Evolutionary conservation across 805 yeast genomes (phyloP).

Genomic region (Wickerhamiella azyma): DNA sequence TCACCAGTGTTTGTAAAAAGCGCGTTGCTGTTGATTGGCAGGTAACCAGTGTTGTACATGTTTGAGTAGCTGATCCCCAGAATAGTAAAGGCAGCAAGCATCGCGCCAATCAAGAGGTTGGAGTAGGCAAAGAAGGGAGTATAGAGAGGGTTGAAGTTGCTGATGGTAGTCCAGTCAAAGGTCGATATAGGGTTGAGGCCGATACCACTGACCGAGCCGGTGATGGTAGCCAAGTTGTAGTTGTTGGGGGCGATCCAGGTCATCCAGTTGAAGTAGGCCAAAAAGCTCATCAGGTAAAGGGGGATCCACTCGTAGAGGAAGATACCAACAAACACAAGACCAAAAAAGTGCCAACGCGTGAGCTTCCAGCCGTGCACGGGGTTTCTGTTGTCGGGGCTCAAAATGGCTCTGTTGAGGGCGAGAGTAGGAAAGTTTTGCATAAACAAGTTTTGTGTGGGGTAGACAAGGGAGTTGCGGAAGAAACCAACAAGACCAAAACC

Average conservation of each 20-base stretch:
- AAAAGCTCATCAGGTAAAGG: conserved; percentile 47
- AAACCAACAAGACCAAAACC: conserved; percentile 43
- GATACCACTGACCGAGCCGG: conserved; percentile 45
- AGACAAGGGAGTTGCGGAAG: conserved; percentile 37
- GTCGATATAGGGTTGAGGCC: conserved; percentile 41
- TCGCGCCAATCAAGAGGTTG: conserved; percentile 28
- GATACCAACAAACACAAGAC: conserved; percentile 28
- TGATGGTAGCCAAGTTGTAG: conserved; percentile 44
- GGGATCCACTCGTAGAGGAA: conserved; percentile 59
- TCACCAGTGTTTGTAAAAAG: conserved; percentile 40
- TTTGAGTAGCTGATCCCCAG: conserved; percentile 31
- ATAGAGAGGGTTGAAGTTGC: conserved; percentile 23
- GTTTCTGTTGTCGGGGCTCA: conserved; percentile 17
- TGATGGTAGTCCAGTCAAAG: conserved; percentile 43
- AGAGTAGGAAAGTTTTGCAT: conserved; percentile 46
- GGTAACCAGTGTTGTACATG: conserved; percentile 28
- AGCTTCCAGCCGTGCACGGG: conserved; percentile 47
- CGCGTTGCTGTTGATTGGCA: conserved; percentile 34
- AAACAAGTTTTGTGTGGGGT: conserved; percentile 29
- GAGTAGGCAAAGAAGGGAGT: conserved; percentile 30
- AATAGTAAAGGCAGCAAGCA: conserved; percentile 17
- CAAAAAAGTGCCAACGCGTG: conserved; percentile 39
- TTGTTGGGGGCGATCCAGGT: conserved; percentile 42
- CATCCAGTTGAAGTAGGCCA: conserved; percentile 52
- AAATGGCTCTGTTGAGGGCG: conserved; percentile 35